Evolutionary conservation across 192 early-diverging fungal genomes (phyloP), one percentile per base, ranked within the genome.

Genomic region (Backusella australiensis): DNA sequence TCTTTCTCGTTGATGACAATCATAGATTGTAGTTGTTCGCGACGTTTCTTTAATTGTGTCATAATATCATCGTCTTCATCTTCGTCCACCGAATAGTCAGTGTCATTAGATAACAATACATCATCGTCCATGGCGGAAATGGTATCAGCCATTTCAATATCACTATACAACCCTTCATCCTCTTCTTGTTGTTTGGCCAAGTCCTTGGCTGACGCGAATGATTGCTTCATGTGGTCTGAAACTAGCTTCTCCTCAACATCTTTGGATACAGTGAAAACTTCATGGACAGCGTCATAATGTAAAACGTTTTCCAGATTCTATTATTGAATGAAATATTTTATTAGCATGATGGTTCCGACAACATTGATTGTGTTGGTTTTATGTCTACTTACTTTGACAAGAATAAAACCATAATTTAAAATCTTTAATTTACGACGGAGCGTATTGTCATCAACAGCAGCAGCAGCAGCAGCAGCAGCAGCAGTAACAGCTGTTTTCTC

Each of bases 381-480:
- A 19, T 41, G 38, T 23, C 36, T 34, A 49, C 17, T 80, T 80
- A 84, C 83, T 75, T 84, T 74, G 35, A 74, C 69, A 36, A 84
- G 56, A 14, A 74, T 65, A 63, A 80, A 77, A 21, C 80, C 80
- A 41, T 80, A 77, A 26, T 81, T 72, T 8, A 84, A 36, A 23
- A 84, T 68, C 19, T 75, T 78, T 23, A 67, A 26, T 35, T 75
- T 75, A 44, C 74, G 74, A 26, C 19, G 21, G 15, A 68, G 17
- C 19, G 26, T 42, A 7, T 29, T 65, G 1, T 29, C 29, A 67
- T 75, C 65, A 15, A 32, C 23, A 23, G 0, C 23, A 23, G 0
- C 23, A 23, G 23, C 23, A 29, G 26, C 26, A 29, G 26, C 26
- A 29, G 26, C 26, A 29, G 26, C 26, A 29, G 26, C 41, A 12